Evolutionary conservation across 441 rosid genomes (phyloP).

Genomic region (Adansonia grandidieri): DNA sequence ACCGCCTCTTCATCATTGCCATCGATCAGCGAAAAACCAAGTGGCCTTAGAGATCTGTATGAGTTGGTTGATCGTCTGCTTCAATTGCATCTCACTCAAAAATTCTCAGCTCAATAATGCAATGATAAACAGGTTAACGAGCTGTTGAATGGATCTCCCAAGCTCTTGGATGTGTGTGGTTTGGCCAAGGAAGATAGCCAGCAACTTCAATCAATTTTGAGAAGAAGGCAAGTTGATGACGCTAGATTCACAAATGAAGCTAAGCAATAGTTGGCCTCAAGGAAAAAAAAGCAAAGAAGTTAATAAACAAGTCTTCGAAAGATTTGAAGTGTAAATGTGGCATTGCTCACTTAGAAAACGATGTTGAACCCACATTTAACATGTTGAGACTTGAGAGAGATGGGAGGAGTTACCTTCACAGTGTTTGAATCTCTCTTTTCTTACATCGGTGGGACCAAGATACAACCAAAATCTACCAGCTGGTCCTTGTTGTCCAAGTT

Average conservation of each 20-base stretch:
- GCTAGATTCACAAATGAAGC: constrained; percentile 24
- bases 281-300: constrained; percentile 21
- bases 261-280: constrained; percentile 24
- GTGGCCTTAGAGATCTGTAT: background rate
- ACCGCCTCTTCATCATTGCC: background rate
- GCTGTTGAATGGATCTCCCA: constrained; percentile 45
- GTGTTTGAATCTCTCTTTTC: constrained; percentile 18
- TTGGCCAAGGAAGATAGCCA: constrained; percentile 37
- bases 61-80: background rate
- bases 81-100: background rate
- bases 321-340: constrained; percentile 26
- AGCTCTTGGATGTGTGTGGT: constrained; percentile 45
- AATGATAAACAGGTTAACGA: constrained; percentile 27
- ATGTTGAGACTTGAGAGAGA: constrained; percentile 14
- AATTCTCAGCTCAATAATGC: background rate
- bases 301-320: constrained; percentile 29
- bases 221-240: constrained; percentile 39
- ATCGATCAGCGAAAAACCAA: background rate
- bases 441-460: constrained; percentile 14
- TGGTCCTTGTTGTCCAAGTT: background rate
- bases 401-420: background rate
- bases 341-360: background rate
- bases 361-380: background rate
- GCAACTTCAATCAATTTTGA: constrained; percentile 42
- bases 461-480: background rate